Evolutionary conservation across 306 rosid species (phyloP).

Genomic region (Alnus glutinosa): DNA sequence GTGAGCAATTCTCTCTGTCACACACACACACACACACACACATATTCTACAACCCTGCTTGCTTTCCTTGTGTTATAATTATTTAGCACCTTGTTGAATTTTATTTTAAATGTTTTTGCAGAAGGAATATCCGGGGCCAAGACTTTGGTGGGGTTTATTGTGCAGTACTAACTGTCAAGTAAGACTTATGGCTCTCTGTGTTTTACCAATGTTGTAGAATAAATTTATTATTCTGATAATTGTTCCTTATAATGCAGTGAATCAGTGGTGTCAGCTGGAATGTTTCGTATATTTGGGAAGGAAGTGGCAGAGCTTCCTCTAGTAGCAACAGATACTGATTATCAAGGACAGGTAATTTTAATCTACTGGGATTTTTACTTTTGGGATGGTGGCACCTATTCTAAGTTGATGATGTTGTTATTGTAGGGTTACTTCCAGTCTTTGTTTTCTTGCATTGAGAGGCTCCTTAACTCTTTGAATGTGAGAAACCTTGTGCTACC

Average conservation of each 20-base stretch:
- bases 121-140: conserved; percentile 71
- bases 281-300: conserved; percentile 80
- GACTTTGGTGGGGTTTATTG: conserved; percentile 92
- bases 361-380: neutral
- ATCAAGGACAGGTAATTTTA: conserved; percentile 76
- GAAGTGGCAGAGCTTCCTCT: conserved; percentile 96
- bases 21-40: neutral
- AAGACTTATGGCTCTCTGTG: conserved; percentile 30
- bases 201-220: conserved; percentile 1
- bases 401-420: conserved; percentile 1
- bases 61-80: neutral
- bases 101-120: conserved; percentile 34
- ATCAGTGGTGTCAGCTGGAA: conserved; percentile 73
- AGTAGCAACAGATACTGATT: conserved; percentile 75
- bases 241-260: conserved; percentile 40
- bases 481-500: conserved; percentile 67
- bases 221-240: conserved; percentile 2
- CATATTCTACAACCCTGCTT: neutral
- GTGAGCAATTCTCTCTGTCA: conserved; percentile 38
- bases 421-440: conserved; percentile 74
- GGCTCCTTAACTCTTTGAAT: conserved; percentile 49
- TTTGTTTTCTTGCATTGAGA: conserved; percentile 65
- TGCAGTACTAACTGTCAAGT: conserved; percentile 87
- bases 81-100: neutral
- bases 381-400: neutral